phyloP scores from a whole-genome alignment of 345 rosid species.

The thale cress (Arabidopsis thaliana) region TAIR10.1 NC_003076.8:2031001-2031500 shows the following conservation, averaged over 20 bases:
- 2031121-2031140: constrained; percentile 10
- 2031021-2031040: constrained; percentile 37
- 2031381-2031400: constrained; percentile 9
- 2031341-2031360: not conserved
- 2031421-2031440: constrained; percentile 89
- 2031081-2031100: not conserved
- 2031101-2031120: not conserved
- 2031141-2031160: not conserved
- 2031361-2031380: not conserved
- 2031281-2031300: not conserved
- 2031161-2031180: not conserved
- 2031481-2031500: constrained; percentile 68
- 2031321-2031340: constrained; percentile 15
- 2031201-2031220: not conserved
- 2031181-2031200: not conserved
- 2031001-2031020: constrained; percentile 26
- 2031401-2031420: constrained; percentile 8
- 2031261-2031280: not conserved
- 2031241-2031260: not conserved
- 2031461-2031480: constrained; percentile 95
- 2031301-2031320: not conserved
- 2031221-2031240: not conserved
- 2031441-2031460: constrained; percentile 92
- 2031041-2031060: constrained; percentile 16
- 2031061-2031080: constrained; percentile 29